A percentile compares a stretch with the other conserved stretches of the same genome.
phyloP scores from a whole-genome alignment of 1,139 yeast species.

The Yamadazyma sp. region DNA sequence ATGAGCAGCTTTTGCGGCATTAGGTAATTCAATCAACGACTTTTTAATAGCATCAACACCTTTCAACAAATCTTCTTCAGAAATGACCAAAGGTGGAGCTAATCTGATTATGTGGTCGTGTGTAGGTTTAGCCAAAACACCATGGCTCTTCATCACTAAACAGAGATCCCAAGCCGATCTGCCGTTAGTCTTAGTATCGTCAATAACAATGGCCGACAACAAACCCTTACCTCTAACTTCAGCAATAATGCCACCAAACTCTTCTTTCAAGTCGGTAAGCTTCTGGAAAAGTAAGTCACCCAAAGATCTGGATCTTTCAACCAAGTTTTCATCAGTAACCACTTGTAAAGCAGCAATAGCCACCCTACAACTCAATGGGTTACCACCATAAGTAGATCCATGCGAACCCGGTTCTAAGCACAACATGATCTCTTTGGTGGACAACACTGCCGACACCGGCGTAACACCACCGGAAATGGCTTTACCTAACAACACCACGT shows the following conservation, averaged over 20 bases:
- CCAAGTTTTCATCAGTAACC: conserved; percentile 82
- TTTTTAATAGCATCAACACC: conserved; percentile 75
- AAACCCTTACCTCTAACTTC: conserved; percentile 95
- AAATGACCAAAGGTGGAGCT: conserved; percentile 93
- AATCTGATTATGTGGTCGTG: conserved; percentile 93
- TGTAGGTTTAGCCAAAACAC: conserved; percentile 94
- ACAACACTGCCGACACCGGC: conserved; percentile 88
- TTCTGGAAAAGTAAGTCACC: conserved; percentile 74
- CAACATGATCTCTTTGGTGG: conserved; percentile 85
- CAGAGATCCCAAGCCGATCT: conserved; percentile 97
- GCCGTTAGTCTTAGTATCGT: conserved; percentile 79
- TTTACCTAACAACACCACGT: conserved; percentile 84
- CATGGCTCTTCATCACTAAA: conserved; percentile 80
- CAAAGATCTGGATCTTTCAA: conserved; percentile 69
- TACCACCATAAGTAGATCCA: conserved; percentile 98
- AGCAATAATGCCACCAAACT: conserved; percentile 70
- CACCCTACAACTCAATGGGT: conserved; percentile 91
- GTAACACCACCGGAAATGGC: conserved; percentile 95
- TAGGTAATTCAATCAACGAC: conserved; percentile 61
- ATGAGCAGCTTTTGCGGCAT: conserved; percentile 45
- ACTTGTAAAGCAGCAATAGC: conserved; percentile 94
- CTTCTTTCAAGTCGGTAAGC: conserved; percentile 58
- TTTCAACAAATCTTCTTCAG: conserved; percentile 79
- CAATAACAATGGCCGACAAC: conserved; percentile 88
- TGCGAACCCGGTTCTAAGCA: conserved; percentile 94